Evolutionary conservation across 2,329 filamentous ascomycete genomes (phyloP), one percentile per base, ranked within the genome.

Genomic region (Pseudopithomyces maydicus): DNA sequence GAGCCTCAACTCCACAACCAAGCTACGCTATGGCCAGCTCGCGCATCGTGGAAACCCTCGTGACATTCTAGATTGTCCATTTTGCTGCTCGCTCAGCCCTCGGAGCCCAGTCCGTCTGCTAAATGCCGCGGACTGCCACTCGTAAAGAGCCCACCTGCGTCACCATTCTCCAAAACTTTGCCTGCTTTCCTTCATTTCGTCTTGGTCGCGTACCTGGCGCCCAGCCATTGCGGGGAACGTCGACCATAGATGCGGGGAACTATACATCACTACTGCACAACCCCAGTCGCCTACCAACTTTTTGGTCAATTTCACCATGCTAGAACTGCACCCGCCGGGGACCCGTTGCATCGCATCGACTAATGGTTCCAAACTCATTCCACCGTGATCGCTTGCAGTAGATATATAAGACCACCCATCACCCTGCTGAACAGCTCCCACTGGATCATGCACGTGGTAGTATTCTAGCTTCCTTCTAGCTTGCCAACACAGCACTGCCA

Each of bases 171-270:
- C 32, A 1, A 32, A 23, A 17, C 17, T 19, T 32, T 17, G 38
- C 43, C 51, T 54, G 52, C 19, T 17, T 44, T 6, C 19, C 32
- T 8, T 32, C 43, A 17, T 19, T 19, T 32, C 4, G 38, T 45
- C 51, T 54, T 55, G 42, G 10, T 45, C 36, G 33, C 39, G 42
- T 29, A n/a, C 23, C 35, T 36, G 22, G 48, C 41, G 26, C 46
- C 41, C 42, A 42, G 32, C 42, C 14, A 2, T 54, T 43, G 50
- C 44, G 39, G 38, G 54, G 44, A 46, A 15, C 8, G 22, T 35
- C 35, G 22, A 15, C 29, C 26, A 38, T 47, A 29, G 48, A 56
- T 59, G 61, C 53, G 54, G 58, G 55, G 58, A 56, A 38, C 45
- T 35, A 48, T 46, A 12, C 32, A 38, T 32, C 20, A 46, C 58